Evolutionary conservation across 2,329 filamentous ascomycete genomes (phyloP), one percentile per base, ranked within the genome.

Genomic region (Ophiosphaerella herpotricha): DNA sequence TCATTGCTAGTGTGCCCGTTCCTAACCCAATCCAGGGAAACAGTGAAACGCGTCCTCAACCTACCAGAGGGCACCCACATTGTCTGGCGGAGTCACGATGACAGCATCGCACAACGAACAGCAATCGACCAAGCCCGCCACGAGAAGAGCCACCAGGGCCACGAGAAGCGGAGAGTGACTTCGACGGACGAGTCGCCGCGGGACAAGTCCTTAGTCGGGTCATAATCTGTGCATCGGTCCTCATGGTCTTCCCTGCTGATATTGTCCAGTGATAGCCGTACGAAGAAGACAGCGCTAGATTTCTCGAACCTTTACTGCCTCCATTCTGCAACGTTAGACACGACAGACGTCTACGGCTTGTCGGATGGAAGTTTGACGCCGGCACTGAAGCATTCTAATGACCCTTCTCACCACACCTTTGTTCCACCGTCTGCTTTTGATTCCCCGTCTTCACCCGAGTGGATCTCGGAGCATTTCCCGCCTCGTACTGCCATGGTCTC

Each of bases 21-120:
- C 56, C 71, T 73, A 50, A 68, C 40, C 6, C 26, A 11, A 2
- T n/a, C 2, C 55, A 96, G 92, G 60, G 92, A 99, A 78, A 96
- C 89, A 31, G 91, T 97, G 82, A 96, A 95, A 77, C 89, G 91
- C 57, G 82, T 95, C 58, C 85, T 99, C 48, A 84, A 85, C 60
- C 90, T 97, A 71, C 93, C 93, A 1, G 77, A 85, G 38, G 93
- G 96, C 72, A 97, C 94, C 33, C 89, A 89, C 67, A 88, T 99
- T 52, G 86, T 94, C 63, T 99, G 92, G 85, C 96, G 96, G 78
- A 94, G 89, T 70, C 94, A 99, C 74, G 92, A 97, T 69, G 90
- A 93, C 58, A 96, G 91, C 74, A 97, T 99, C 69, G 89, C 91
- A 61, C 92, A 97, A 77, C 85, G 91, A 61, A 89, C 88, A 26